Base-by-base conservation (phyloP, 2,329 filamentous ascomycete species). In the Neurospora sp. region DNA sequence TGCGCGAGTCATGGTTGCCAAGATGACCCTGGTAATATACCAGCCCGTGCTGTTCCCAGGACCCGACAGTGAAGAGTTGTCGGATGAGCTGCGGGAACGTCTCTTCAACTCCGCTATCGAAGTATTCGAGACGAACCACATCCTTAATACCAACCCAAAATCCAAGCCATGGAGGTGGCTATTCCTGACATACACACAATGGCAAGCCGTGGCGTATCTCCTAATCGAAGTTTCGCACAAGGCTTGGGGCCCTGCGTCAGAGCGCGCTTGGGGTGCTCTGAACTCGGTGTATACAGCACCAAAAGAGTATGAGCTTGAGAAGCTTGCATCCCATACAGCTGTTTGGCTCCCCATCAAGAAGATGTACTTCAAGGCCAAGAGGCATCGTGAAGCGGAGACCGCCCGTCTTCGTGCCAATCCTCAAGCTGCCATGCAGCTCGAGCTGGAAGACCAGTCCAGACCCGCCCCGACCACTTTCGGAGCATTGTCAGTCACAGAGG, bases 141-240 rank as follows among this genome's bases (percentile, higher is more conserved):
- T 83, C 0, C 77, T 89, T n/a, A 86, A 85, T 68, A 78, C 81
- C 2, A 85, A 88, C 69, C 78, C 79, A 2, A 79, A 78, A 17
- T 82, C 81, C 68, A 81, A 81, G 10, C 83, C 84, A 66, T 88
- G 84, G 83, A 84, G 84, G 19, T 89, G 87, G 87, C 78, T 87
- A 6, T 88, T 86, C 76, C 84, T 87, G 73, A 86, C 85, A 0
- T 88, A 87, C 75, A 86, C 83, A 0, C 85, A 88, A 71, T 89
- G 86, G 85, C 82, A 88, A 72, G 85, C 86, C 4, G 82, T 88
- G 3, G 85, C 86, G 0, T 89, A 86, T 73, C 79, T 87, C 0
- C 74, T 89, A 38, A 80, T 88, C 13, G 84, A 87, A 73, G 77
- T 84, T 1, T 82, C 81, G 15, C 81, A 81, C 3, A 78, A 82